Percentiles rank a stretch among this genome's conserved stretches.
Conservation (phyloP, 2,329 filamentous ascomycete species). For the Fusarium nurragi region DNA sequence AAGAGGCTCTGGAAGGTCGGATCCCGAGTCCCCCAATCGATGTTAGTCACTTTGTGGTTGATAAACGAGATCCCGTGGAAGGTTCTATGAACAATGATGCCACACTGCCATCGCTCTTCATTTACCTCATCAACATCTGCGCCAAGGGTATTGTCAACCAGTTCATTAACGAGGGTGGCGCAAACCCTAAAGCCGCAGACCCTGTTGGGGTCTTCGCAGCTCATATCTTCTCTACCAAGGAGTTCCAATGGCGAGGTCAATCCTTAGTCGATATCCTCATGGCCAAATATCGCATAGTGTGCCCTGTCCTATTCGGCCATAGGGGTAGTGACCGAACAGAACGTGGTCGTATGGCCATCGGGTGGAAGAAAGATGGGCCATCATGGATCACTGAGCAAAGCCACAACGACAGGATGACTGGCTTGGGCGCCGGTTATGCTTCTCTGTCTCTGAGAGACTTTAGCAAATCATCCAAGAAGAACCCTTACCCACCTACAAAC, state of each 20-base stretch:
- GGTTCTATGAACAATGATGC: constrained; percentile 62
- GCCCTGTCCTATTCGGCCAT: constrained; percentile 87
- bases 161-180: constrained; percentile 72
- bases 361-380: constrained; percentile 73
- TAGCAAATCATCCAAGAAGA: constrained; percentile 70
- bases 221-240: constrained; percentile 75
- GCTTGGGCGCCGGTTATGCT: constrained; percentile 84
- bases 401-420: constrained; percentile 86
- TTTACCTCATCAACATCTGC: constrained; percentile 82
- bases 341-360: constrained; percentile 72
- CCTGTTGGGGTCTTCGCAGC: constrained; percentile 81
- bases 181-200: constrained; percentile 73
- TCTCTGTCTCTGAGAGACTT: constrained; percentile 87
- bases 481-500: constrained; percentile 79
- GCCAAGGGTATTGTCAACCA: constrained; percentile 78
- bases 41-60: constrained; percentile 62
- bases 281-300: constrained; percentile 81
- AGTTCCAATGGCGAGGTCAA: constrained; percentile 72
- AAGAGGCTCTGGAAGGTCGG: constrained; percentile 61
- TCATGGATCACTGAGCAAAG: constrained; percentile 72
- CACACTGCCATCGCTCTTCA: constrained; percentile 69
- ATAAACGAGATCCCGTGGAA: constrained; percentile 57
- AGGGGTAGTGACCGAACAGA: constrained; percentile 78
- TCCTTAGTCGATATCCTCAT: constrained; percentile 85
- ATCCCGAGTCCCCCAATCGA: constrained; percentile 64